Conservation (phyloP, 169 alveolate species). For the Miamiensis avidus region DNA sequence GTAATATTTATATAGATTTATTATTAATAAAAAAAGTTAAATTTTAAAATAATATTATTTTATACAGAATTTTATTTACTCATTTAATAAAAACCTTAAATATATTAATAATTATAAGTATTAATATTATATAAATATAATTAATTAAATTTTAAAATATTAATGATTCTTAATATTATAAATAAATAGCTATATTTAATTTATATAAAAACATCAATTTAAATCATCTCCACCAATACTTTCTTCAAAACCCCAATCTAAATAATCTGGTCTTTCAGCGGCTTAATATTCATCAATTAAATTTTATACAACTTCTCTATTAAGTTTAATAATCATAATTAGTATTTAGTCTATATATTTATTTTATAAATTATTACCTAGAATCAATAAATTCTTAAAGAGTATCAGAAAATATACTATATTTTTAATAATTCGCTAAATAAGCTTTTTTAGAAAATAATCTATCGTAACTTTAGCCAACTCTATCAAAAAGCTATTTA, state of each 20-base stretch:
- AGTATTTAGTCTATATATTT: neutral
- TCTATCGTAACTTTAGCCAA: slow-evolving; percentile 93
- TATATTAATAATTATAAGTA: too few species aligned
- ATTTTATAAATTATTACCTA: slow-evolving; percentile 44
- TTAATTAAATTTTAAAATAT: too few species aligned
- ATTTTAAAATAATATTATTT: too few species aligned
- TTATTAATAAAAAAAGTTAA: too few species aligned
- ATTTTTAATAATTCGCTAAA: slow-evolving; percentile 93
- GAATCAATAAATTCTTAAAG: slow-evolving; percentile 92
- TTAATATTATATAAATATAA: too few species aligned
- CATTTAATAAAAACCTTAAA: too few species aligned
- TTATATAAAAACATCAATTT: too few species aligned
- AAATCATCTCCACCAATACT: neutral
- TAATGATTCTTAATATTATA: too few species aligned
- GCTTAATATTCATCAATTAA: slow-evolving; percentile 97
- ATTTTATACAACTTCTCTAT: slow-evolving; percentile 90
- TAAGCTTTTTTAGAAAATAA: slow-evolving; percentile 96
- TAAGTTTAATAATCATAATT: neutral
- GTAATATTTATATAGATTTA: too few species aligned
- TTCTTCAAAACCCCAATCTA: slow-evolving; percentile 75
- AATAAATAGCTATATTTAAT: too few species aligned
- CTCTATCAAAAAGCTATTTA: slow-evolving; percentile 77
- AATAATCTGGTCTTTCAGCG: slow-evolving; percentile 96
- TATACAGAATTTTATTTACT: too few species aligned
- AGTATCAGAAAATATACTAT: slow-evolving; percentile 82